Evolutionary conservation across 1,284 basidiomycete genomes (phyloP), one percentile per base, ranked within the genome.

Genomic region (Schizophyllum amplum): DNA sequence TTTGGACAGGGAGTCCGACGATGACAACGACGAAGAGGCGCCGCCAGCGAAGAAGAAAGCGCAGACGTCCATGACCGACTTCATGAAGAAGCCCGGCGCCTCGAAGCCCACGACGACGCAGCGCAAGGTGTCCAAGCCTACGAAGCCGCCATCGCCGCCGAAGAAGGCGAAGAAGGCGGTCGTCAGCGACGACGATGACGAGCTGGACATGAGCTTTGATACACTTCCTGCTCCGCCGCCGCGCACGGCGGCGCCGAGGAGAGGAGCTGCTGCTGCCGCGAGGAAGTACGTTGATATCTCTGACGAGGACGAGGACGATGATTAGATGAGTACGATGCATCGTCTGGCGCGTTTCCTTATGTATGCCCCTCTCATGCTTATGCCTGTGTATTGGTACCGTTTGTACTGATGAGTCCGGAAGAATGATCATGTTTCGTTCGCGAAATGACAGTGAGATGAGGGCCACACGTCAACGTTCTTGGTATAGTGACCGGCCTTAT

Each of bases 111-210:
- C 48, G 48, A 71, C 5, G 62, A 67, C 42, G 61, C 67, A 22
- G 26, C 72, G 77, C 52, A 84, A 82, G 62, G 70, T 79, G n/a
- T 80, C 83, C 24, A 74, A 74, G 64, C 78, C 71, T 63, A 81
- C 78, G 70, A 80, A 80, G 63, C 73, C 76, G 0, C 76, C 75
- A 21, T 77, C 74, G 27, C 76, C 77, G n/a, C 69, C 71, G 9
- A 72, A 61, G 24, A 69, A 67, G 58, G 76, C 73, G 66, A 74
- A 68, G 63, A 68, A 69, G 54, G 66, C 62, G 9, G 61, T 68
- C 1, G 63, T 61, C 24, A 72, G 69, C 54, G 74, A 76, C 33
- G 72, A 66, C 42, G 71, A 72, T 33, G 71, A 72, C 20, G 69
- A 74, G 5, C 67, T 68, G 33, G 62, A 66, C 15, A 64, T 67